These are phyloP conservation scores for Apium graveolens DNA, from an alignment of 129 eudicot species.

Conservation along the genomic window DNA sequence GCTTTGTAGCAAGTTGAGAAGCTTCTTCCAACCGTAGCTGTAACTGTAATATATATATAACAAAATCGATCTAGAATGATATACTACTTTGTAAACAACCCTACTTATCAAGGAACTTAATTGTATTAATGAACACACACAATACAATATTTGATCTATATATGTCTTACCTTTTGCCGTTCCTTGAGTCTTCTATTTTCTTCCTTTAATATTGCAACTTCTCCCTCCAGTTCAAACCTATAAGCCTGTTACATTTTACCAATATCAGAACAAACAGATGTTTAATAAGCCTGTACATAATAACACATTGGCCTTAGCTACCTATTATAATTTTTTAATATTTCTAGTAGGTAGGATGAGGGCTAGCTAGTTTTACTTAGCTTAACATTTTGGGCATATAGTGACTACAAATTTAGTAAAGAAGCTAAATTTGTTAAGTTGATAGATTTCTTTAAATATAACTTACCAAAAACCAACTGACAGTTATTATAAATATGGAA, in stretches of 20 bases:
- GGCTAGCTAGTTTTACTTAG: neutral
- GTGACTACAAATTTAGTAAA: neutral
- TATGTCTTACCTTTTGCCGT: constrained; percentile 40
- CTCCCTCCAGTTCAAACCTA: constrained; percentile 30
- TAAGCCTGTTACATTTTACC: constrained; percentile 40
- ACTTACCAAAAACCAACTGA: neutral
- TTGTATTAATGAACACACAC: neutral
- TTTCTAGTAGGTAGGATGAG: neutral
- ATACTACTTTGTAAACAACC: too few relatives aligned
- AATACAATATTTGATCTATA: neutral
- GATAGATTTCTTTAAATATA: neutral
- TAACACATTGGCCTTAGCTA: too few relatives aligned
- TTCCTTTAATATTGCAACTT: constrained; percentile 19
- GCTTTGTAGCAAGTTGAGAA: too few relatives aligned
- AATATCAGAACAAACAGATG: neutral
- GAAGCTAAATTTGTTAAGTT: neutral
- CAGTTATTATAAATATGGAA: too few relatives aligned
- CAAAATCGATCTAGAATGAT: too few relatives aligned
- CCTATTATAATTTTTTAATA: too few relatives aligned
- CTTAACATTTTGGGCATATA: neutral
- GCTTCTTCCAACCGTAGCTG: too few relatives aligned
- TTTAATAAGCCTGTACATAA: neutral
- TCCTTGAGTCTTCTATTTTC: constrained; percentile 37
- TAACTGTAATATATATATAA: too few relatives aligned
- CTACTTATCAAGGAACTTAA: too few relatives aligned